phyloP scores from a whole-genome alignment of 768 basidiomycete genomes.

The Russula sp. region DNA sequence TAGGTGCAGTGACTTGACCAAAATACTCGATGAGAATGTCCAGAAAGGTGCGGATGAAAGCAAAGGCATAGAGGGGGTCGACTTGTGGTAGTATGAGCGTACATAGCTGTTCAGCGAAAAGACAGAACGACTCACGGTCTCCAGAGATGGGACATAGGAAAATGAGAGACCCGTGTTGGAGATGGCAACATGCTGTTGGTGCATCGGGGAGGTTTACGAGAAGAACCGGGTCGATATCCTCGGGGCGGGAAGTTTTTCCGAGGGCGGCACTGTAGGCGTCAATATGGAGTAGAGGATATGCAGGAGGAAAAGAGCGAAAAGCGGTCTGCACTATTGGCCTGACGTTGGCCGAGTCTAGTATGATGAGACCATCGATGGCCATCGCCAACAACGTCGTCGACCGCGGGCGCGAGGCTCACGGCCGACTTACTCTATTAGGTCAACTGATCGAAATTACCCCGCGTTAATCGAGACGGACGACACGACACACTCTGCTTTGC shows the following conservation, averaged over 20 bases:
- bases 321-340: conserved; percentile 82
- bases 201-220: conserved; percentile 46
- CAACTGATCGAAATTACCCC: too few relatives aligned
- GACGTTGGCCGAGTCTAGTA: conserved; percentile 27
- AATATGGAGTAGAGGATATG: conserved; percentile 81
- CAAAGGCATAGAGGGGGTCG: conserved; percentile 85
- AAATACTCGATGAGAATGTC: conserved; percentile 85
- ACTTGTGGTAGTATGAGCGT: conserved; percentile 38
- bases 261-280: conserved; percentile 77
- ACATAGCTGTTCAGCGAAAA: too few relatives aligned
- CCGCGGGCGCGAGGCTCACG: too few relatives aligned
- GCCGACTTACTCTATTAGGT: too few relatives aligned
- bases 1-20: conserved; percentile 72
- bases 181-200: conserved; percentile 79
- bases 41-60: conserved; percentile 80
- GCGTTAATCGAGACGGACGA: too few relatives aligned
- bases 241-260: conserved; percentile 45
- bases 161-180: conserved; percentile 67
- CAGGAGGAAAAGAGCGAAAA: conserved; percentile 69
- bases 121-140: conserved; percentile 55
- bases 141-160: conserved; percentile 78
- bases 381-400: background rate
- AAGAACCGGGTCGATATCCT: conserved; percentile 68
- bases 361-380: conserved; percentile 26
- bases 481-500: background rate